A percentile compares a stretch with the other conserved stretches of the same genome.
Conservation (phyloP, 2,329 filamentous ascomycete species). For the Colletotrichum coccodes region DNA sequence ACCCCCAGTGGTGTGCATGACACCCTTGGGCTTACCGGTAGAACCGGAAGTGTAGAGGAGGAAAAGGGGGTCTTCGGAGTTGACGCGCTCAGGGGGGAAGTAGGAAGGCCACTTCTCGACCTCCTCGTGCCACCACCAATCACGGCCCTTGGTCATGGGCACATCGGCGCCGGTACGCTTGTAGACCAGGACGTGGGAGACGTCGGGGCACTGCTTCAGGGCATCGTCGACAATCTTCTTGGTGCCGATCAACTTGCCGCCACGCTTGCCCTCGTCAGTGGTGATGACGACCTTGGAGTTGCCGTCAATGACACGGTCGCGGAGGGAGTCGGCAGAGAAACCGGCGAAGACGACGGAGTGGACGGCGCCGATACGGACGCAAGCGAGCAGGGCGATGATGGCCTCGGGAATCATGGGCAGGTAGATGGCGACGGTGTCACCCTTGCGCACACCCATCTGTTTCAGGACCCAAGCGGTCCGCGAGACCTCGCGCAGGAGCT, state of each 20-base stretch:
- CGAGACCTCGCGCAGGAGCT: slow-evolving; percentile 93
- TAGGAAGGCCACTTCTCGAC: slow-evolving; percentile 96
- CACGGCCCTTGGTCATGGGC: slow-evolving; percentile 88
- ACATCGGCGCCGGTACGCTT: slow-evolving; percentile 95
- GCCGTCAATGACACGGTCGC: slow-evolving; percentile 93
- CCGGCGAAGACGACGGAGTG: slow-evolving; percentile 98
- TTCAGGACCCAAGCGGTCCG: slow-evolving; percentile 88
- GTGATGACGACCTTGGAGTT: slow-evolving; percentile 95
- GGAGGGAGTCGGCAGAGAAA: slow-evolving; percentile 95
- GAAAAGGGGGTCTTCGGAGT: slow-evolving; percentile 95
- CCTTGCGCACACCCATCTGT: slow-evolving; percentile 96
- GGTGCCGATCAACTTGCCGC: slow-evolving; percentile 95
- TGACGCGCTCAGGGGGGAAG: slow-evolving; percentile 88
- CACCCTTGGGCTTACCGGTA: slow-evolving; percentile 98
- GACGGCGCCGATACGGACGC: slow-evolving; percentile 90
- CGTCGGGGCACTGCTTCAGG: slow-evolving; percentile 92
- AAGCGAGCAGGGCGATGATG: slow-evolving; percentile 89
- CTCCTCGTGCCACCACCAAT: slow-evolving; percentile 99
- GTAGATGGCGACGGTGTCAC: slow-evolving; percentile 97
- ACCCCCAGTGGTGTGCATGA: slow-evolving; percentile 96
- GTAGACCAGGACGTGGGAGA: slow-evolving; percentile 88
- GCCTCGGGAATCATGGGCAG: slow-evolving; percentile 99
- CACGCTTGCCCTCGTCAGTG: slow-evolving; percentile 96
- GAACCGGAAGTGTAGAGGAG: slow-evolving; percentile 97
- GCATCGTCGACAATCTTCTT: slow-evolving; percentile 99